phyloP scores from a whole-genome alignment of 805 yeast genomes.

The Yarrowia keelungensis region DNA sequence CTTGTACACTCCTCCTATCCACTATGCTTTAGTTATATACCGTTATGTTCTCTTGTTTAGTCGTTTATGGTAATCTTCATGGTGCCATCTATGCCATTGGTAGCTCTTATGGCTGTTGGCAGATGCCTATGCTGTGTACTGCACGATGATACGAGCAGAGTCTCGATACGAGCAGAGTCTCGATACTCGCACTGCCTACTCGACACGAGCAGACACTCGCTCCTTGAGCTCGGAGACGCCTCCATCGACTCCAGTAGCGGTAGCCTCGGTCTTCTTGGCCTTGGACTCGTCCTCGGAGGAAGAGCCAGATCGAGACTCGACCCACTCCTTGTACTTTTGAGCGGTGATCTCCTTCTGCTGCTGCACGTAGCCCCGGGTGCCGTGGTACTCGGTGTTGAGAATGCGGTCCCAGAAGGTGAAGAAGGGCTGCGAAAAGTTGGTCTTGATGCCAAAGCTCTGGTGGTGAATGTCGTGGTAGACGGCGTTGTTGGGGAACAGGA shows the following conservation, averaged over 20 bases:
- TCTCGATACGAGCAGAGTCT: not conserved
- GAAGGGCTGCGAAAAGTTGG: slow-evolving; percentile 94
- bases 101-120: no score
- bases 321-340: slow-evolving; percentile 41
- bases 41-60: slow-evolving; percentile 11
- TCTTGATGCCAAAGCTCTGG: slow-evolving; percentile 92
- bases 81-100: not conserved
- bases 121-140: not conserved
- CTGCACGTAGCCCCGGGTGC: slow-evolving; percentile 67
- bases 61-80: not conserved
- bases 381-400: slow-evolving; percentile 73
- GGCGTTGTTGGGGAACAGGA: slow-evolving; percentile 91
- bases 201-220: slow-evolving; percentile 4
- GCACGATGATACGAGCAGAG: not conserved
- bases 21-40: slow-evolving; percentile 11
- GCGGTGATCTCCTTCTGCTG: slow-evolving; percentile 63
- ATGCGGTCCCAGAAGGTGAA: slow-evolving; percentile 90
- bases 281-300: slow-evolving; percentile 14
- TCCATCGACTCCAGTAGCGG: slow-evolving; percentile 6
- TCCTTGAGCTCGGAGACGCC: no score
- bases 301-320: slow-evolving; percentile 27
- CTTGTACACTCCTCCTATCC: not conserved
- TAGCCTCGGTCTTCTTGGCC: not conserved
- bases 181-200: not conserved
- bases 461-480: slow-evolving; percentile 97